These are phyloP conservation scores for Sugiyamaella floridensis DNA, from an alignment of 805 yeast species.

Conservation along the genomic window DNA sequence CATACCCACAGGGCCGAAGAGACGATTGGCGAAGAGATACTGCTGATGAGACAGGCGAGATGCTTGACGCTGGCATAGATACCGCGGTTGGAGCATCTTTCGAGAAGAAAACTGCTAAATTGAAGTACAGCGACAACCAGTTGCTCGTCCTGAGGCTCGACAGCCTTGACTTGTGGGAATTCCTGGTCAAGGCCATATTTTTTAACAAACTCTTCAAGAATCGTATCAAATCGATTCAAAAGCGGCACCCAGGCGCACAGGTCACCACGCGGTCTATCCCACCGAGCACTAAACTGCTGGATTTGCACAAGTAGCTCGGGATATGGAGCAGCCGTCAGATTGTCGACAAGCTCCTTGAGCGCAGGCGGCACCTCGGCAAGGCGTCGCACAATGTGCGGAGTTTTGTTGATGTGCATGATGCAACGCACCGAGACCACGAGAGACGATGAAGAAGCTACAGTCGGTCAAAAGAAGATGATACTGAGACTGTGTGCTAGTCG, in stretches of 20 bases:
- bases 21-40: conserved; percentile 54
- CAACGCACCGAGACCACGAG: too few relatives aligned
- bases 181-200: conserved; percentile 48
- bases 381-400: conserved; percentile 20
- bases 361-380: conserved; percentile 19
- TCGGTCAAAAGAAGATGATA: too few relatives aligned
- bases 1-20: conserved; percentile 55
- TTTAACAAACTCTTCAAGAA: conserved; percentile 47
- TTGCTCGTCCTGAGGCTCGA: conserved; percentile 41
- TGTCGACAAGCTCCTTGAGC: conserved; percentile 15
- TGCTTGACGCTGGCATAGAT: conserved; percentile 62
- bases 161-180: conserved; percentile 40
- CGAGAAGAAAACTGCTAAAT: conserved; percentile 58
- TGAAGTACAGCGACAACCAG: conserved; percentile 47
- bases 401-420: conserved; percentile 18
- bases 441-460: too few relatives aligned
- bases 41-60: conserved; percentile 49
- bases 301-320: conserved; percentile 38
- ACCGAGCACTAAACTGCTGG: conserved; percentile 32
- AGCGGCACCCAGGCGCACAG: conserved; percentile 71
- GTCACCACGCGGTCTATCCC: conserved; percentile 65
- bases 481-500: too few relatives aligned
- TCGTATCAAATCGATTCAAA: conserved; percentile 65
- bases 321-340: conserved; percentile 26
- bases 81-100: conserved; percentile 59